Percentiles rank a stretch among this genome's conserved stretches.
Conservation (phyloP, 768 basidiomycete genomes). For the Lactifluus piperatus region DNA sequence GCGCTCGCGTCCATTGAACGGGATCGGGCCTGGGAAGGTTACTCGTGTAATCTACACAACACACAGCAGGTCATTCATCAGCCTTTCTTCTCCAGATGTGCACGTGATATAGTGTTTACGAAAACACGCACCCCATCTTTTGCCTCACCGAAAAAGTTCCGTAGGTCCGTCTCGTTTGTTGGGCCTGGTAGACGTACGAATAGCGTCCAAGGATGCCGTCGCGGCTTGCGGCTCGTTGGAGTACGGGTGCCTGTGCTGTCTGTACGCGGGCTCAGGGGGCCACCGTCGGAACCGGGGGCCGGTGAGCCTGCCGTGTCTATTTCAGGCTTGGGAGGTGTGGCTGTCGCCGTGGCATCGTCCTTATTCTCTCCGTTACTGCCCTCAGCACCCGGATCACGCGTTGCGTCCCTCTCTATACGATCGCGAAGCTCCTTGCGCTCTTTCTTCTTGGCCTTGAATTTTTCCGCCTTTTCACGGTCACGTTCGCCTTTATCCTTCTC, state of each 20-base stretch:
- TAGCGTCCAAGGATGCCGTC: constrained; percentile 76
- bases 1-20: constrained; percentile 35
- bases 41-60: constrained; percentile 55
- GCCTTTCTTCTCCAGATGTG: not conserved
- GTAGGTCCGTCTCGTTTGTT: constrained; percentile 54
- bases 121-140: constrained; percentile 48
- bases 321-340: constrained; percentile 28
- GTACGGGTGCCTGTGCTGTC: constrained; percentile 61
- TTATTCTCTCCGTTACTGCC: constrained; percentile 28
- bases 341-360: constrained; percentile 23
- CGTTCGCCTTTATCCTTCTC: constrained; percentile 17
- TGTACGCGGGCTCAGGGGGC: constrained; percentile 35
- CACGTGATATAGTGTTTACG: not conserved
- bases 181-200: constrained; percentile 60
- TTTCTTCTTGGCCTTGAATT: constrained; percentile 52
- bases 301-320: constrained; percentile 9
- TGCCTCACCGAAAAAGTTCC: constrained; percentile 69
- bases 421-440: constrained; percentile 51
- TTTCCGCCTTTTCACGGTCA: constrained; percentile 43
- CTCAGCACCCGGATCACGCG: constrained; percentile 2
- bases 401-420: constrained; percentile 33
- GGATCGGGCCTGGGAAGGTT: constrained; percentile 41
- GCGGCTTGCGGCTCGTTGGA: constrained; percentile 54
- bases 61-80: not conserved
- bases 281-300: constrained; percentile 29